Conservation (phyloP, 768 basidiomycete species). For the Lyophyllum atratum region DNA sequence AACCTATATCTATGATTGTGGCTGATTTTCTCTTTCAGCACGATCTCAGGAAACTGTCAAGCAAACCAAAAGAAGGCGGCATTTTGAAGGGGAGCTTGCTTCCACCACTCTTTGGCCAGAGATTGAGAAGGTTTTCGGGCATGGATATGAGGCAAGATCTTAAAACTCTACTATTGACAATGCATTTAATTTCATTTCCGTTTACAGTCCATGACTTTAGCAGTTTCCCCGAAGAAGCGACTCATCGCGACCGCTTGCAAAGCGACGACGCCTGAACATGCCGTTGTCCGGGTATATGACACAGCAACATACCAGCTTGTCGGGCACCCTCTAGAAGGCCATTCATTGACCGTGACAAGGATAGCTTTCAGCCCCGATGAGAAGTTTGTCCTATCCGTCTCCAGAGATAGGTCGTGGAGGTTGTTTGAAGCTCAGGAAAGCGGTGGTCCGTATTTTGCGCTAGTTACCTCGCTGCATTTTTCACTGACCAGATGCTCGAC, state of each 20-base stretch:
- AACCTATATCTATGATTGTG: background rate
- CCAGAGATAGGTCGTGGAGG: conserved; percentile 91
- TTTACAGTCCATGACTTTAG: conserved; percentile 74
- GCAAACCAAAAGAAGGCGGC: conserved; percentile 31
- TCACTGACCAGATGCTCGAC: background rate
- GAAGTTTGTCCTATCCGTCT: conserved; percentile 75
- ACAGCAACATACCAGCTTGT: conserved; percentile 69
- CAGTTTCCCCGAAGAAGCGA: conserved; percentile 66
- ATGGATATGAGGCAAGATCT: conserved; percentile 85
- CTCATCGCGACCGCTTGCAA: conserved; percentile 91
- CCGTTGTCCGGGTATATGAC: conserved; percentile 82
- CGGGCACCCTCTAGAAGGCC: conserved; percentile 77
- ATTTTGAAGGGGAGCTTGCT: conserved; percentile 91
- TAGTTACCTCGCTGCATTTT: background rate
- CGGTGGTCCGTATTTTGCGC: conserved; percentile 35
- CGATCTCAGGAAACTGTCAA: background rate
- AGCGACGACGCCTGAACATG: conserved; percentile 85
- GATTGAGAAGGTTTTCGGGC: conserved; percentile 94
- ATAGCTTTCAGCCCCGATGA: conserved; percentile 91
- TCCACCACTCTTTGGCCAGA: conserved; percentile 94
- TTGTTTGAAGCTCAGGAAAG: conserved; percentile 58
- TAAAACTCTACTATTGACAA: background rate
- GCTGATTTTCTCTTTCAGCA: conserved; percentile 2
- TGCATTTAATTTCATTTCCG: background rate
- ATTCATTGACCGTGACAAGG: conserved; percentile 86